Conservation (phyloP, 305 asterid species). For the Fraxinus xanthoxyloides region DNA sequence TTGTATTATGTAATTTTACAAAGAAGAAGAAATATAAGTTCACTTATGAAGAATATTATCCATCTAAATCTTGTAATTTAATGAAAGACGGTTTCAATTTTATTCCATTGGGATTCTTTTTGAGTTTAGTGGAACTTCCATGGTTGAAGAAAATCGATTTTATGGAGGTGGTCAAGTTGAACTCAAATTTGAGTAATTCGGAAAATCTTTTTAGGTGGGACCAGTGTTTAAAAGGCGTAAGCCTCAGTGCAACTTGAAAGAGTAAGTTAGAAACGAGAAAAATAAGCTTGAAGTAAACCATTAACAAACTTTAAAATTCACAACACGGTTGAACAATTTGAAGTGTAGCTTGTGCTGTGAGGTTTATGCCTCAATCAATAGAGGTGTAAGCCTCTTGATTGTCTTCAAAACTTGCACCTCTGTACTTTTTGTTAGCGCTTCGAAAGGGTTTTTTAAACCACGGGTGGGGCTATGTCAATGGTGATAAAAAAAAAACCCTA, state of each 20-base stretch:
- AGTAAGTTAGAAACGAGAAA: neutral
- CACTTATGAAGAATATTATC: slow-evolving; percentile 4
- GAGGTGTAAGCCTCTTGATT: neutral
- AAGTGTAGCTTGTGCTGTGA: neutral
- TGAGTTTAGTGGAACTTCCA: neutral
- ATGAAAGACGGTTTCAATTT: neutral
- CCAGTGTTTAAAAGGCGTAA: neutral
- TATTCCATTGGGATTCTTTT: neutral
- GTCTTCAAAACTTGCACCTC: neutral
- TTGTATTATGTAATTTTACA: neutral
- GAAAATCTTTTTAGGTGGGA: neutral
- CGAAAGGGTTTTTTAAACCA: neutral
- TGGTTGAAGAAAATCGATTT: neutral
- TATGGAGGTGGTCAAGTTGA: neutral
- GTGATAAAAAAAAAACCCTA: neutral
- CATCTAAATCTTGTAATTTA: neutral
- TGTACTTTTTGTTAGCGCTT: neutral
- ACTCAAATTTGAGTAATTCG: neutral
- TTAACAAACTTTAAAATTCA: neutral
- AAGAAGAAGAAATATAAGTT: neutral
- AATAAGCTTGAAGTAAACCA: neutral
- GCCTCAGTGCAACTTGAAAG: neutral
- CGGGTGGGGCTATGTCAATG: neutral
- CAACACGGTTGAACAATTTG: neutral
- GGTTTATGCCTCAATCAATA: neutral